phyloP scores from a whole-genome alignment of 768 basidiomycete genomes.

The Termitomyces sp. region DNA sequence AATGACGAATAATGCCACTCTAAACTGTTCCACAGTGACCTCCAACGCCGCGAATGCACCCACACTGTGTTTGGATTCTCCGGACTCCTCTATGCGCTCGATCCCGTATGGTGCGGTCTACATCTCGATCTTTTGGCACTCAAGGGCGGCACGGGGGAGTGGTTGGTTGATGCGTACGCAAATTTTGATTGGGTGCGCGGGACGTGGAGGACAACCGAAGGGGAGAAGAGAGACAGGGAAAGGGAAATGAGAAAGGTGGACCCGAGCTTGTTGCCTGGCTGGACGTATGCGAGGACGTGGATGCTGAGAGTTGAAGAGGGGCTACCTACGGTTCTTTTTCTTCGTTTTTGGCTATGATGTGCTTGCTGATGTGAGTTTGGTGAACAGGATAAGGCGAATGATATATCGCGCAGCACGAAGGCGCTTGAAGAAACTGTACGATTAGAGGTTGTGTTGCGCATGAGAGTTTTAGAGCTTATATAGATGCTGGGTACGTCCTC shows the following conservation, averaged over 20 bases:
- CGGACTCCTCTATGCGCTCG: slow-evolving; percentile 74
- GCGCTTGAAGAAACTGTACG: slow-evolving; percentile 71
- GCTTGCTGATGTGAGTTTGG: no score
- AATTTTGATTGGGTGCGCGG: slow-evolving; percentile 22
- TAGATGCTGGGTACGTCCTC: slow-evolving; percentile 49
- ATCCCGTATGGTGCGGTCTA: slow-evolving; percentile 85
- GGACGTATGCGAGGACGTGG: slow-evolving; percentile 67
- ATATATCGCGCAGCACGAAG: slow-evolving; percentile 44
- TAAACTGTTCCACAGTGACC: slow-evolving; percentile 42
- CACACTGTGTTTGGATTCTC: slow-evolving; percentile 91
- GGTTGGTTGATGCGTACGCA: slow-evolving; percentile 70
- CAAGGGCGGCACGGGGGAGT: slow-evolving; percentile 73
- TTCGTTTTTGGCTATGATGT: no score
- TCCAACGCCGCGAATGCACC: slow-evolving; percentile 84
- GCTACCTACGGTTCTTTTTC: slow-evolving; percentile 14
- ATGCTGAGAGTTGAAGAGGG: slow-evolving; percentile 52
- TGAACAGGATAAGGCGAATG: slow-evolving; percentile 30
- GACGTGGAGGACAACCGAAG: no score
- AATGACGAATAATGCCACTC: neutral
- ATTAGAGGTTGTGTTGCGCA: slow-evolving; percentile 65
- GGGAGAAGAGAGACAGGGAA: neutral
- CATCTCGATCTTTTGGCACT: slow-evolving; percentile 83
- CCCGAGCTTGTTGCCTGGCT: slow-evolving; percentile 68
- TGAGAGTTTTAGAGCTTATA: slow-evolving; percentile 62
- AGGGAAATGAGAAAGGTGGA: slow-evolving; percentile 28